These are phyloP conservation scores for Metschnikowia cerradonensis DNA, from an alignment of 805 yeast species.

Conservation along the genomic window DNA sequence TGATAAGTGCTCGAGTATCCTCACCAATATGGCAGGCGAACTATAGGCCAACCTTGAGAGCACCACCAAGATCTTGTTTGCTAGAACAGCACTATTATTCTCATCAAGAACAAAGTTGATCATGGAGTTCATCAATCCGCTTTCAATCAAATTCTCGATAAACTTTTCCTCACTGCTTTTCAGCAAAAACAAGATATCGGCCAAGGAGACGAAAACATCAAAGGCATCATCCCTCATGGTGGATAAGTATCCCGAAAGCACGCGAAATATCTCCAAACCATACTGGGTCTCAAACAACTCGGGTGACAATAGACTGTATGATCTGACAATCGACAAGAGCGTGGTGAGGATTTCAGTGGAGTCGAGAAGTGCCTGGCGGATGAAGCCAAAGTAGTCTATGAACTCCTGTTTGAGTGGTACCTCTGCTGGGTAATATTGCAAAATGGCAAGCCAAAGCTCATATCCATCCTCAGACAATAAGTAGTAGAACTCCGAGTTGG, in stretches of 20 bases:
- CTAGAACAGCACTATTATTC: constrained; percentile 37
- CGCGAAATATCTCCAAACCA: constrained; percentile 42
- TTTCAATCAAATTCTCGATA: constrained; percentile 31
- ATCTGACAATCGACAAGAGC: constrained; percentile 56
- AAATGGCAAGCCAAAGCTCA: constrained; percentile 72
- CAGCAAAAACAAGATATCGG: constrained; percentile 48
- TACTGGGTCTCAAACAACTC: constrained; percentile 33
- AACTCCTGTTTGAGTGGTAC: constrained; percentile 35
- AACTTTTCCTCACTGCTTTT: constrained; percentile 23
- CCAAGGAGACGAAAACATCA: constrained; percentile 47
- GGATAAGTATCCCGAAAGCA: constrained; percentile 50
- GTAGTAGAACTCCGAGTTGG: constrained; percentile 36
- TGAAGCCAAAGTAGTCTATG: constrained; percentile 44
- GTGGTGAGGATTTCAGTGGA: constrained; percentile 74
- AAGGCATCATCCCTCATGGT: constrained; percentile 70
- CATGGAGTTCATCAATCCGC: constrained; percentile 45
- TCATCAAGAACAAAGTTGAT: constrained; percentile 40
- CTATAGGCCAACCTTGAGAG: constrained; percentile 34
- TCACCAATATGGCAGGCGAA: constrained; percentile 32
- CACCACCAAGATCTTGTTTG: constrained; percentile 35
- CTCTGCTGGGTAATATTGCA: constrained; percentile 56
- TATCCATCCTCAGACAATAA: constrained; percentile 80
- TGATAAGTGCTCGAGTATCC: constrained; percentile 28
- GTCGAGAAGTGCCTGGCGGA: constrained; percentile 56
- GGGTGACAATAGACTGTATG: constrained; percentile 53